Percentiles rank a stretch among this genome's conserved stretches.
These are phyloP conservation scores for Cladosporium phlei DNA, from an alignment of 2,329 filamentous ascomycete species.

Conservation along the genomic window DNA sequence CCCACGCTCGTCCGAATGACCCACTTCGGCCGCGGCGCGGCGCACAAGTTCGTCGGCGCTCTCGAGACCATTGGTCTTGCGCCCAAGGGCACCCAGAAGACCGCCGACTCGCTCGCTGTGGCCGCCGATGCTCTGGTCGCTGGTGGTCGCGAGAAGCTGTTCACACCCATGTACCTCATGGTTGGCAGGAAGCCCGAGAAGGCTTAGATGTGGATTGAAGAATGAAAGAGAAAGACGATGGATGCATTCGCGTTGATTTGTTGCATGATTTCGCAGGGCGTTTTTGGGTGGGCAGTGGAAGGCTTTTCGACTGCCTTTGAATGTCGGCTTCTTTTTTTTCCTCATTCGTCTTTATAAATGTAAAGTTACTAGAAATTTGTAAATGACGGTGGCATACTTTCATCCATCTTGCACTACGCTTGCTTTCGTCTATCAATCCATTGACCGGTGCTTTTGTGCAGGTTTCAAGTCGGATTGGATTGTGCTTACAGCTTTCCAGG, in stretches of 20 bases:
- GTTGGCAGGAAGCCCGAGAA: slow-evolving; percentile 72
- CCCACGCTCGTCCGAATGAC: slow-evolving; percentile 87
- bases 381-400: slow-evolving; percentile 5
- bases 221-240: no score
- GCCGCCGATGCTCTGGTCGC: slow-evolving; percentile 83
- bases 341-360: slow-evolving; percentile 5
- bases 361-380: slow-evolving; percentile 6
- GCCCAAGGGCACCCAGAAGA: slow-evolving; percentile 84
- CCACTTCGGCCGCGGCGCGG: slow-evolving; percentile 67
- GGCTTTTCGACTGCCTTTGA: background rate
- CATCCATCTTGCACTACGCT: background rate
- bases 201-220: slow-evolving; percentile 3
- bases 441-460: no score
- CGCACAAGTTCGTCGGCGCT: slow-evolving; percentile 70
- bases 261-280: slow-evolving; percentile 3
- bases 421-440: background rate
- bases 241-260: background rate
- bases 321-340: background rate
- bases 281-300: background rate
- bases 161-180: slow-evolving; percentile 99
- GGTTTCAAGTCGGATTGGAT: no score
- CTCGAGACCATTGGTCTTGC: slow-evolving; percentile 72
- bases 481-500: no score
- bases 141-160: slow-evolving; percentile 83
- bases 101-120: slow-evolving; percentile 78